phyloP scores from a whole-genome alignment of 2,329 filamentous ascomycete genomes.

The Ramichloridium luteum region DNA sequence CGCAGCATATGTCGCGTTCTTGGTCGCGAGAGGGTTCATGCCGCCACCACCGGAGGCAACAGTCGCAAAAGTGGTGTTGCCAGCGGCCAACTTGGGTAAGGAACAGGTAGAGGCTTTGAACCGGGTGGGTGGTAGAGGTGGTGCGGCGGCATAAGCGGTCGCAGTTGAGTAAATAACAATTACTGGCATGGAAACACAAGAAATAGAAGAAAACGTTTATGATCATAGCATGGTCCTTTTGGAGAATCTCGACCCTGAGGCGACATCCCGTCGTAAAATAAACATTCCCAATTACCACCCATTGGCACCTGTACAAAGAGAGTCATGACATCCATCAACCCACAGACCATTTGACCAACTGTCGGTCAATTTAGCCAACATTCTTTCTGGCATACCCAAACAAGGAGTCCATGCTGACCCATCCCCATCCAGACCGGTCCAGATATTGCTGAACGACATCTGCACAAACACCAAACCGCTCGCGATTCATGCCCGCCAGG shows the following conservation, averaged over 20 bases:
- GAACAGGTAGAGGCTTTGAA: constrained; percentile 38
- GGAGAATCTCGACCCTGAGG: too few species aligned
- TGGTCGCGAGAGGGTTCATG: constrained; percentile 53
- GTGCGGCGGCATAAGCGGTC: too few species aligned
- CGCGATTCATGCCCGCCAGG: constrained; percentile 70
- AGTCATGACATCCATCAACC: too few species aligned
- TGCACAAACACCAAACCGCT: constrained; percentile 64
- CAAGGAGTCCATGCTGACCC: constrained; percentile 37
- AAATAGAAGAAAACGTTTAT: not conserved
- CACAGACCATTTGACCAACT: constrained; percentile 3
- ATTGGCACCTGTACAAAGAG: too few species aligned
- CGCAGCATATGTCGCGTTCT: constrained; percentile 51
- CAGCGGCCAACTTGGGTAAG: constrained; percentile 33
- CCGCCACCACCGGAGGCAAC: constrained; percentile 27
- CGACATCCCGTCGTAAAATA: too few species aligned
- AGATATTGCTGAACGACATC: constrained; percentile 52
- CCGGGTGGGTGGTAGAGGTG: constrained; percentile 43
- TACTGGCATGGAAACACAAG: not conserved
- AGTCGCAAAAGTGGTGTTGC: constrained; percentile 25
- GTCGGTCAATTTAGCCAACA: not conserved
- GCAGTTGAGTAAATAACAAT: not conserved
- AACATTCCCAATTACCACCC: too few species aligned
- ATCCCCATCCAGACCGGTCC: constrained; percentile 27
- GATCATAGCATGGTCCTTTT: too few species aligned
- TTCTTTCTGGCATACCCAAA: constrained; percentile 18